phyloP scores from a whole-genome alignment of 2,329 filamentous ascomycete species.

The Fusarium decemcellulare region DNA sequence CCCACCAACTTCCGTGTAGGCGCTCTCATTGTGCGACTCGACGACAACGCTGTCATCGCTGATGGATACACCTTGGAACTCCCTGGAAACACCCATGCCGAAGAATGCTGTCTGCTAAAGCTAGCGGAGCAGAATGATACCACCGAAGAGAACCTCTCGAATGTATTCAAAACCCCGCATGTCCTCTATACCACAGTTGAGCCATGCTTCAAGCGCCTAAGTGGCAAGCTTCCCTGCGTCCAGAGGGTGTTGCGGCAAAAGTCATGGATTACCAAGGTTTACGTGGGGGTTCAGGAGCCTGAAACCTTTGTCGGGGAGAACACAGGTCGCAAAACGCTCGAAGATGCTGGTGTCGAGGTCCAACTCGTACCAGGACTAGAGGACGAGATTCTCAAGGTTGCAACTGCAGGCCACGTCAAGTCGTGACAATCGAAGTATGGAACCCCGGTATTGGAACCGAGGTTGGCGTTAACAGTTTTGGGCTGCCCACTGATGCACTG shows the following conservation, averaged over 20 bases:
- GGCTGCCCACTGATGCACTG: neutral
- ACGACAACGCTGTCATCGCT: constrained; percentile 73
- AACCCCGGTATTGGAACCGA: too few relatives aligned
- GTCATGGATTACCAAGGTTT: constrained; percentile 80
- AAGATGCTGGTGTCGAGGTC: constrained; percentile 80
- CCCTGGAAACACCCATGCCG: constrained; percentile 94
- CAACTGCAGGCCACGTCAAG: constrained; percentile 81
- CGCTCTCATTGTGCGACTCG: constrained; percentile 81
- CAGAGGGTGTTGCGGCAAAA: constrained; percentile 80
- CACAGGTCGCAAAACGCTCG: constrained; percentile 78
- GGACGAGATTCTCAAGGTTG: constrained; percentile 83
- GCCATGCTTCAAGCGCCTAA: constrained; percentile 81
- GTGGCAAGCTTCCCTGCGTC: constrained; percentile 83
- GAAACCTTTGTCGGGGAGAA: constrained; percentile 91
- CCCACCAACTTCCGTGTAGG: constrained; percentile 96
- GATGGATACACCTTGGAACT: constrained; percentile 94
- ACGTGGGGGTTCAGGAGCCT: constrained; percentile 90
- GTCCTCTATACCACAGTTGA: constrained; percentile 94
- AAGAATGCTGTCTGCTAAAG: constrained; percentile 92
- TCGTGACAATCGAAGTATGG: constrained; percentile 13
- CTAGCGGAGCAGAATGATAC: constrained; percentile 64
- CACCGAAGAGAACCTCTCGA: constrained; percentile 68
- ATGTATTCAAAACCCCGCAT: constrained; percentile 50
- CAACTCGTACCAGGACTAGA: constrained; percentile 83
- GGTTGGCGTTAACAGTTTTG: neutral